phyloP scores from a whole-genome alignment of 495 filamentous ascomycete genomes.

The Daldinia concentrica region DNA sequence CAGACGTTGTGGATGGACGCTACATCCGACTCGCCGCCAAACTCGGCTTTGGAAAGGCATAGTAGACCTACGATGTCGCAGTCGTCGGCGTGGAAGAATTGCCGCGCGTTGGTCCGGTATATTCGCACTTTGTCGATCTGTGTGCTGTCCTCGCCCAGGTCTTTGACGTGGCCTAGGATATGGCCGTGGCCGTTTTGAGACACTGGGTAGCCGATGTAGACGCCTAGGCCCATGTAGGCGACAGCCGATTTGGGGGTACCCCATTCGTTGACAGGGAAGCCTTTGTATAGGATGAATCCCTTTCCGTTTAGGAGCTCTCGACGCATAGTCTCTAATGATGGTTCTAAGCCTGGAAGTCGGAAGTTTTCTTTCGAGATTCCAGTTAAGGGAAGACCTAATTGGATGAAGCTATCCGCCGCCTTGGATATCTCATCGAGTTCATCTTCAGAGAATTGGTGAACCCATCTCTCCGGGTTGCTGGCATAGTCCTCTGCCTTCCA shows the following conservation, averaged over 20 bases:
- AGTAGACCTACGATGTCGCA: conserved; percentile 86
- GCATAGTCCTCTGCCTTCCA: conserved; percentile 80
- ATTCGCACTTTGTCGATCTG: conserved; percentile 86
- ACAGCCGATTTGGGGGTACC: conserved; percentile 80
- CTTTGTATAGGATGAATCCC: conserved; percentile 90
- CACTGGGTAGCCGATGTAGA: conserved; percentile 84
- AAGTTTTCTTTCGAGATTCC: conserved; percentile 80
- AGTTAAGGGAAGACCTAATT: conserved; percentile 68
- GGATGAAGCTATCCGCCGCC: conserved; percentile 74
- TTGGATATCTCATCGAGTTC: conserved; percentile 75
- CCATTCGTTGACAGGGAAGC: conserved; percentile 80
- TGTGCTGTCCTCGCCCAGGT: conserved; percentile 82
- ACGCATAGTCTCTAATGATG: conserved; percentile 65
- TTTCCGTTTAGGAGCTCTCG: conserved; percentile 82
- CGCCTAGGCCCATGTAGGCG: conserved; percentile 91
- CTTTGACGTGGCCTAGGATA: conserved; percentile 90
- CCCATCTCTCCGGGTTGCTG: conserved; percentile 77
- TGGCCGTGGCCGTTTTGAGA: conserved; percentile 89
- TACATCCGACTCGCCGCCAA: conserved; percentile 87
- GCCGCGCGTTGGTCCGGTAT: conserved; percentile 87
- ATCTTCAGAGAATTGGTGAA: conserved; percentile 70
- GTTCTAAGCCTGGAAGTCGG: conserved; percentile 68
- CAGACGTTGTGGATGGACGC: conserved; percentile 83
- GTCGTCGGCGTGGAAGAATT: conserved; percentile 83
- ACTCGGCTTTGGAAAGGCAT: conserved; percentile 78